These are phyloP conservation scores for Globisporangium cylindrosporum DNA, from an alignment of 352 stramenopile species.

Conservation along the genomic window DNA sequence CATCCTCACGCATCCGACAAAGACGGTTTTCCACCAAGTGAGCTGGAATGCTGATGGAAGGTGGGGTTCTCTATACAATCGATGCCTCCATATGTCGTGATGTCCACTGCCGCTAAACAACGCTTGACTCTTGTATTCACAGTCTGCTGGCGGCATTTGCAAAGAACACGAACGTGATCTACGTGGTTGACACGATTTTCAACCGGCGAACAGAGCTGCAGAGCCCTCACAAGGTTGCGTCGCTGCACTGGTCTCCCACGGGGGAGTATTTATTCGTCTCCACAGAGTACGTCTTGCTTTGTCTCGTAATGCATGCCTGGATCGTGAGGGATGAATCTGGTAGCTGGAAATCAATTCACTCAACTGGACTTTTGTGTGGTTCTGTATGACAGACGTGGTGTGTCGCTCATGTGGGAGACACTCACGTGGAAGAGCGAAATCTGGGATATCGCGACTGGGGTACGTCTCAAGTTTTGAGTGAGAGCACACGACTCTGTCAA, in stretches of 20 bases:
- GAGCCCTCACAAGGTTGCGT: conserved; percentile 41
- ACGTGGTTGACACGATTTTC: conserved; percentile 62
- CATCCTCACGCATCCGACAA: conserved; percentile 55
- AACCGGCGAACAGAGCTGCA: conserved; percentile 59
- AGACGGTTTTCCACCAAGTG: conserved; percentile 46
- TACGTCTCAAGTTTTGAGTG: conserved; percentile 21
- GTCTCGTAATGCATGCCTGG: background rate
- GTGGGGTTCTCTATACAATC: conserved; percentile 12
- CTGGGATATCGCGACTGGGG: conserved; percentile 62
- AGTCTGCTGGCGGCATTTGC: conserved; percentile 48
- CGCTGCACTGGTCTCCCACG: conserved; percentile 76
- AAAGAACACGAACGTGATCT: conserved; percentile 42
- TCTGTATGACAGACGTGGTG: conserved; percentile 29
- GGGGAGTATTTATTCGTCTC: conserved; percentile 79
- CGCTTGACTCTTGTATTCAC: too few species aligned
- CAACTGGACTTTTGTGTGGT: background rate
- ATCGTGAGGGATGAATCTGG: background rate
- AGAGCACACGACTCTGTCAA: background rate
- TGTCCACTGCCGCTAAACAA: too few species aligned
- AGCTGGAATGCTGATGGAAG: conserved; percentile 73
- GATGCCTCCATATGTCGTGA: too few species aligned
- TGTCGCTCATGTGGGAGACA: conserved; percentile 80
- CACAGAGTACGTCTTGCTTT: conserved; percentile 42
- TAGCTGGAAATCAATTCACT: background rate
- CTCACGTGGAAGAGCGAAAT: conserved; percentile 77